Evolutionary conservation across 352 stramenopile genomes (phyloP), one percentile per base, ranked within the genome.

Genomic region (Phytophthora citrophthora): DNA sequence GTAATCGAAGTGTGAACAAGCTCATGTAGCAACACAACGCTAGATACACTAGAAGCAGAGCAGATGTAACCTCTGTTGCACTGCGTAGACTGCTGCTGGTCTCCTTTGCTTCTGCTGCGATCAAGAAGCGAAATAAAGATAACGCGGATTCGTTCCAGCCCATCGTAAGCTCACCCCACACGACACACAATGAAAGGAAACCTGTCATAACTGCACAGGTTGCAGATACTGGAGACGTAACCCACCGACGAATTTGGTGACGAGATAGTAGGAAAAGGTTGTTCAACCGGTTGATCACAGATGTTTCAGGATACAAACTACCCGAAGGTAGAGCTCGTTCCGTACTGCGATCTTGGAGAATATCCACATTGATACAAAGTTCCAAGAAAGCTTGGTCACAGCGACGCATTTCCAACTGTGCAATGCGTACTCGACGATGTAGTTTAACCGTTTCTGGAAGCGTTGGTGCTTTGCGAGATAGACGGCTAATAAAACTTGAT

Each of bases 141-240:
- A 76, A 27, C 23, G 64, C 65, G 5, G 82, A 61, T 23, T 72
- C 24, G 31, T 78, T 67, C 63, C 70, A 83, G 9, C 65, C 61
- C 78, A 93, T 89, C 0, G 75, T 88, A 27, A 90, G 49, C 48
- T 93, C 83, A 11, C 81, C 77, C 81, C 81, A 93, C 32, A 88
- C 48, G n/a, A 93, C 72, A 46, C 75, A 72, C 3, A 85, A 49
- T 18, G 81, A 89, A n/a, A 66, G 49, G 13, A 79, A 41, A 0
- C 58, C 70, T 20, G 74, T 66, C 11, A 77, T 9, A 9, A 77
- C 43, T 0, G 79, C 64, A 10, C 60, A 77, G 0, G 26, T n/a
- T 7, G 76, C 61, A 9, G 62, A 73, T 1, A 88, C 49, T 2
- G 64, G 64, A 26, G 70, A 72, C 5, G 66, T 66, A 23, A 75